Evolutionary conservation across 2,329 filamentous ascomycete species (phyloP).

Genomic region (Xylariaceae sp.): DNA sequence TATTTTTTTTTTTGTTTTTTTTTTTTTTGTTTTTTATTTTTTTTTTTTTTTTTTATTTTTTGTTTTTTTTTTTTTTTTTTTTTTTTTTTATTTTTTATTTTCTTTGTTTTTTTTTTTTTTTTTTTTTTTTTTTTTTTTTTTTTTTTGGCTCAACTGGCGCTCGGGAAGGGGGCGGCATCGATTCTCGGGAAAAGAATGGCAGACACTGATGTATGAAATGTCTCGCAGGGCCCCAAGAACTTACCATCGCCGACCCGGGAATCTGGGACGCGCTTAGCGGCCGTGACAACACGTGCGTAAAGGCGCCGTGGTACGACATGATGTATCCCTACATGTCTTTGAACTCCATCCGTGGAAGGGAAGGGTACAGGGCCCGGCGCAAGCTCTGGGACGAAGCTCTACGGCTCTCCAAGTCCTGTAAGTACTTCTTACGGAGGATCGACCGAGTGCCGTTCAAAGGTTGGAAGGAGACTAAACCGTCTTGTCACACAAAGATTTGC

Average conservation of each 20-base stretch:
- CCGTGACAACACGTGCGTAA: conserved; percentile 11
- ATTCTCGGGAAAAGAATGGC: neutral
- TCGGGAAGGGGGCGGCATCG: neutral
- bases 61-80: too few relatives aligned
- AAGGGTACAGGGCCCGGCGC: conserved; percentile 11
- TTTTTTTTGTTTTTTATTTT: too few relatives aligned
- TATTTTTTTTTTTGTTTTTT: too few relatives aligned
- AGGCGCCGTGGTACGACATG: conserved; percentile 13
- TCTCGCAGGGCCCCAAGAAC: conserved; percentile 16
- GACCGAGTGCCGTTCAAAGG: too few relatives aligned
- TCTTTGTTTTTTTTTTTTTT: too few relatives aligned
- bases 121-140: too few relatives aligned
- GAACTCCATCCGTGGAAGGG: conserved; percentile 11
- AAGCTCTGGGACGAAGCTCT: conserved; percentile 17
- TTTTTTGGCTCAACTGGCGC: too few relatives aligned
- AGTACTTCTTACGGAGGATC: too few relatives aligned
- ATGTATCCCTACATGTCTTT: conserved; percentile 9
- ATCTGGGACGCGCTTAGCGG: conserved; percentile 7
- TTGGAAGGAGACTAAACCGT: too few relatives aligned
- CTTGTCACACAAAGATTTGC: conserved; percentile 1
- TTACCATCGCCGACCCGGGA: conserved; percentile 12
- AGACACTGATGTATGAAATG: neutral
- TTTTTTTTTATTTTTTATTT: too few relatives aligned
- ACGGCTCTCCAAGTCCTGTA: conserved; percentile 2
- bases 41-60: too few relatives aligned